Percentiles rank a stretch among this genome's conserved stretches.
These are phyloP conservation scores for Suhomyces atakaporum DNA, from an alignment of 1,139 yeast species.

Conservation along the genomic window DNA sequence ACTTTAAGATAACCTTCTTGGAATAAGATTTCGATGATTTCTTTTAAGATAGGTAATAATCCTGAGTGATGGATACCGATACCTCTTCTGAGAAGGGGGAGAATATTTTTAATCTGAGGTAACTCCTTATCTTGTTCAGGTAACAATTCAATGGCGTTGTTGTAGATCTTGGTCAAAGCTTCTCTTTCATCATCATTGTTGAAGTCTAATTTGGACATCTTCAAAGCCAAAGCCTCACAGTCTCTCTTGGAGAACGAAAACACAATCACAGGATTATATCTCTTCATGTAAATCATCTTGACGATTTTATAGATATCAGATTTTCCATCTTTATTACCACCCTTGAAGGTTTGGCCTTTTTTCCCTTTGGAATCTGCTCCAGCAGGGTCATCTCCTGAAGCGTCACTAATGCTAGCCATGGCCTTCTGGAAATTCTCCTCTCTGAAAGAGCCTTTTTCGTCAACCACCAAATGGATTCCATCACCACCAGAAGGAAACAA, in stretches of 20 bases:
- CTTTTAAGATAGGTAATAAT: constrained; percentile 89
- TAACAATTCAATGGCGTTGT: constrained; percentile 81
- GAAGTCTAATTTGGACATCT: constrained; percentile 93
- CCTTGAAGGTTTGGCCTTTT: constrained; percentile 84
- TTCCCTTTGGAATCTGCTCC: constrained; percentile 60
- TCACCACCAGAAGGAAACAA: constrained; percentile 96
- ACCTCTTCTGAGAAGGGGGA: constrained; percentile 88
- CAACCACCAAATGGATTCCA: constrained; percentile 96
- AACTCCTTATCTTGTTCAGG: constrained; percentile 90
- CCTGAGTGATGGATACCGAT: constrained; percentile 99
- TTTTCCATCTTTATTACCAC: constrained; percentile 81
- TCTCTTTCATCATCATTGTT: constrained; percentile 91
- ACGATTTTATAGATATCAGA: constrained; percentile 96
- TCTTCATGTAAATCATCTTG: constrained; percentile 94
- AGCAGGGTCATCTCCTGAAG: constrained; percentile 82
- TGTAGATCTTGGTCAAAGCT: constrained; percentile 82
- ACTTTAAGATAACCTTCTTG: constrained; percentile 96
- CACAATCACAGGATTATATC: constrained; percentile 96
- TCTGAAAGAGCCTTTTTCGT: constrained; percentile 92
- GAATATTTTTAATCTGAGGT: constrained; percentile 89
- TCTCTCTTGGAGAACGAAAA: constrained; percentile 96
- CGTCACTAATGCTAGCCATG: constrained; percentile 88
- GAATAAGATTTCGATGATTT: constrained; percentile 92
- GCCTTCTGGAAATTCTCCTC: constrained; percentile 98
- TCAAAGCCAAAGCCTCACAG: constrained; percentile 90